These are phyloP conservation scores for Botrytis aclada DNA, from an alignment of 2,329 filamentous ascomycete genomes.

Conservation along the genomic window DNA sequence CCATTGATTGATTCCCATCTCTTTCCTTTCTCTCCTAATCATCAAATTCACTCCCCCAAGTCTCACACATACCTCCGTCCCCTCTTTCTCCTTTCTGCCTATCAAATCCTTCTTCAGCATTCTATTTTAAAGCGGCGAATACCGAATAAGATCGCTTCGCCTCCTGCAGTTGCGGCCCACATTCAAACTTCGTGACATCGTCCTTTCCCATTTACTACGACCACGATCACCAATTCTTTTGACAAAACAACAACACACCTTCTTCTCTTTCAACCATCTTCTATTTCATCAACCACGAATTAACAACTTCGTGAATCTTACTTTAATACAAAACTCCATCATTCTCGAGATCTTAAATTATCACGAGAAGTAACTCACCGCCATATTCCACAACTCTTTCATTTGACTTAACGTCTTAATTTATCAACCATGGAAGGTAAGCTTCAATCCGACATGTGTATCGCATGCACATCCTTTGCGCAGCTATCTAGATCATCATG, in stretches of 20 bases:
- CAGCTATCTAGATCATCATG: slow-evolving; percentile 24
- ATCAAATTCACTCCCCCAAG: neutral
- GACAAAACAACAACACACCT: slow-evolving; percentile 20
- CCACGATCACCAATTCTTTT: slow-evolving; percentile 23
- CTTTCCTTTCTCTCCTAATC: neutral
- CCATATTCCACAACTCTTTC: slow-evolving; percentile 17
- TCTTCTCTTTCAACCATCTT: slow-evolving; percentile 16
- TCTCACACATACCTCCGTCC: neutral
- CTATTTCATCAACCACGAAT: slow-evolving; percentile 20
- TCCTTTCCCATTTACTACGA: slow-evolving; percentile 20
- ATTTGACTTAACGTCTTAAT: slow-evolving; percentile 39
- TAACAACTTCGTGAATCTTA: slow-evolving; percentile 17
- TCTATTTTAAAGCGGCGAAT: slow-evolving; percentile 15
- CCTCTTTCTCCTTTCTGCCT: neutral
- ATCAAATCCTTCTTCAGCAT: slow-evolving; percentile 15
- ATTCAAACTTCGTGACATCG: slow-evolving; percentile 20
- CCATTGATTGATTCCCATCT: neutral
- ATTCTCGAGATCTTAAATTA: slow-evolving; percentile 16
- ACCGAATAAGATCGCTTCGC: slow-evolving; percentile 19
- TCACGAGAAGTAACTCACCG: slow-evolving; percentile 16
- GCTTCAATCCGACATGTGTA: slow-evolving; percentile 22
- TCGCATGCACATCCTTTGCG: slow-evolving; percentile 17
- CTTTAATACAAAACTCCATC: slow-evolving; percentile 15
- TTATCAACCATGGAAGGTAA: slow-evolving; percentile 42
- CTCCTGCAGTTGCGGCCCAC: slow-evolving; percentile 21